Base-by-base conservation (phyloP, 331 rosid species). In the Acacia pycnantha region DNA sequence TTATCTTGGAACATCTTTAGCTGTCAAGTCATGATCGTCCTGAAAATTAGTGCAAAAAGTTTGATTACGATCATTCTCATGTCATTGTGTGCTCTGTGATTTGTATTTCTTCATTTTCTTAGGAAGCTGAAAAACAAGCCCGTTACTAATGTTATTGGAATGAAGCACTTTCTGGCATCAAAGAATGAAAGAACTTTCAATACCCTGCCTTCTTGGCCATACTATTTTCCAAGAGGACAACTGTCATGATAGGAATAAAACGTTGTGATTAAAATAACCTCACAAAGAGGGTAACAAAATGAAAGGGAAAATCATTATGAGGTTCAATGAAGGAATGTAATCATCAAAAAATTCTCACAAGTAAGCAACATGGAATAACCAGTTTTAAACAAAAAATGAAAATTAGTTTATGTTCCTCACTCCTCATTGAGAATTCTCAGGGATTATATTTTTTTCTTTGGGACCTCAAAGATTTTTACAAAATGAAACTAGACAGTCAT, bases 21-120 rank as follows among this genome's bases (percentile, higher is more conserved):
- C 77, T 54, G 33, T 41, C 77, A 79, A 21, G 65, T 37, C 40
- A 5, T 47, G 50, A 40, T 50, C 70, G 48, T 69, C 79, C 61
- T 58, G 21, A 51, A 51, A 16, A 37, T 8, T 18, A 54, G 19
- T 11, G 35, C 54, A 26, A 26, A 71, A 27, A 31, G 61, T 56
- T 19, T 14, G 33, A 56, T 47, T 21, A 61, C 58, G 75, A 64
- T 48, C 53, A 62, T 59, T 22, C 37, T 50, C 16, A n/a, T 29
- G 78, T 9, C 65, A 47, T 50, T 61, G 66, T 35, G 29, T 21
- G 40, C 53, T 61, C 26, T 26, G 37, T 29, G 47, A 18, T 27
- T 40, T 74, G 11, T 18, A 19, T 15, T 18, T 79, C 77, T 18
- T 26, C 29, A 40, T 54, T 37, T n/a, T 69, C n/a, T 5, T 70